Conservation (phyloP, 2,329 filamentous ascomycete species). For the Beauveria varroae region DNA sequence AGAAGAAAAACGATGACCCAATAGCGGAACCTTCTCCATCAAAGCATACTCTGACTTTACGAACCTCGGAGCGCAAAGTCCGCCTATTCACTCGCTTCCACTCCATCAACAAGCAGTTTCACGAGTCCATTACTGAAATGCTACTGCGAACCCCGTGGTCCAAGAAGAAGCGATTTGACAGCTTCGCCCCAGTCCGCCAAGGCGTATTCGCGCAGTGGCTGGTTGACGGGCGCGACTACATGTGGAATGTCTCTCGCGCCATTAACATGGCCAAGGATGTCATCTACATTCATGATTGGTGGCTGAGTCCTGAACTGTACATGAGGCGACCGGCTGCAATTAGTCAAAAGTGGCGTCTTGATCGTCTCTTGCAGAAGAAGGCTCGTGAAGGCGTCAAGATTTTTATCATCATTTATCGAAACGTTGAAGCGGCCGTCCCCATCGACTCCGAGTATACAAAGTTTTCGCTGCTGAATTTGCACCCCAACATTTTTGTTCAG, state of each 20-base stretch:
- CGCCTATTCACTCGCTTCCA: constrained; percentile 89
- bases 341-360: constrained; percentile 95
- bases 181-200: constrained; percentile 82
- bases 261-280: constrained; percentile 97
- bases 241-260: constrained; percentile 97
- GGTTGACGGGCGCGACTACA: constrained; percentile 93
- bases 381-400: constrained; percentile 93
- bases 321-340: constrained; percentile 89
- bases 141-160: constrained; percentile 75
- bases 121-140: constrained; percentile 88
- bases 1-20: constrained; percentile 46
- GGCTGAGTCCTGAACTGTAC: constrained; percentile 93
- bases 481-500: constrained; percentile 94
- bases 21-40: constrained; percentile 28
- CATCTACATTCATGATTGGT: constrained; percentile 99
- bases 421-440: constrained; percentile 92
- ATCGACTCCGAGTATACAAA: constrained; percentile 99
- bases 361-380: constrained; percentile 87
- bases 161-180: constrained; percentile 77
- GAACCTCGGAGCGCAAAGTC: constrained; percentile 86
- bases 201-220: constrained; percentile 93
- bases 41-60: constrained; percentile 75
- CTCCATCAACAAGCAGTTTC: constrained; percentile 81
- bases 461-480: constrained; percentile 87
- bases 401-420: constrained; percentile 95